A percentile compares a stretch with the other conserved stretches of the same genome.
phyloP scores from a whole-genome alignment of 306 rosid species.

The Styphnolobium japonicum region DNA sequence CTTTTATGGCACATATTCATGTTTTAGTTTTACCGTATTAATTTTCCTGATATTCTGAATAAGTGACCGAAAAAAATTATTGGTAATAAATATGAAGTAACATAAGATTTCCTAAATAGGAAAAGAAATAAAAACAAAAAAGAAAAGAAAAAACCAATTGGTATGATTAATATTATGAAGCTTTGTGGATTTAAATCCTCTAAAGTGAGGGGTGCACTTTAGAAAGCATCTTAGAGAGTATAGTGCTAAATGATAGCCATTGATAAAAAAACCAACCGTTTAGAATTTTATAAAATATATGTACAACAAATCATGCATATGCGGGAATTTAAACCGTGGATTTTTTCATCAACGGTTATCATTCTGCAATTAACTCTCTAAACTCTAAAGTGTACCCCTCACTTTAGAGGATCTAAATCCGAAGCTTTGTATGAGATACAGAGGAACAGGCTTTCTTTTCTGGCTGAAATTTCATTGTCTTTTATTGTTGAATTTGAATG shows the following conservation, averaged over 20 bases:
- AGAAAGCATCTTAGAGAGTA: too few species aligned
- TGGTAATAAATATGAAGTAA: not conserved
- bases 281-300: too few species aligned
- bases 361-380: too few species aligned
- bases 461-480: not conserved
- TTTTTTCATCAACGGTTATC: too few species aligned
- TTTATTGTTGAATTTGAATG: not conserved
- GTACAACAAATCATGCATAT: too few species aligned
- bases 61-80: not conserved
- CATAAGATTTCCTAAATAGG: not conserved
- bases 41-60: not conserved
- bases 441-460: not conserved
- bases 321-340: too few species aligned
- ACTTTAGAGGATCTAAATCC: too few species aligned
- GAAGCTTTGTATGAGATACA: not conserved
- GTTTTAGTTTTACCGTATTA: constrained; percentile 3
- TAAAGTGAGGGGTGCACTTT: too few species aligned
- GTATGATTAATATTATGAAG: not conserved
- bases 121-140: not conserved
- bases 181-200: too few species aligned
- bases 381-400: too few species aligned
- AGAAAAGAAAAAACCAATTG: not conserved
- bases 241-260: too few species aligned
- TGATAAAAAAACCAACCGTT: too few species aligned
- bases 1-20: not conserved